Percentiles rank a stretch among this genome's conserved stretches.
phyloP scores from a whole-genome alignment of 2,329 filamentous ascomycete genomes.

The Zalaria sp. region DNA sequence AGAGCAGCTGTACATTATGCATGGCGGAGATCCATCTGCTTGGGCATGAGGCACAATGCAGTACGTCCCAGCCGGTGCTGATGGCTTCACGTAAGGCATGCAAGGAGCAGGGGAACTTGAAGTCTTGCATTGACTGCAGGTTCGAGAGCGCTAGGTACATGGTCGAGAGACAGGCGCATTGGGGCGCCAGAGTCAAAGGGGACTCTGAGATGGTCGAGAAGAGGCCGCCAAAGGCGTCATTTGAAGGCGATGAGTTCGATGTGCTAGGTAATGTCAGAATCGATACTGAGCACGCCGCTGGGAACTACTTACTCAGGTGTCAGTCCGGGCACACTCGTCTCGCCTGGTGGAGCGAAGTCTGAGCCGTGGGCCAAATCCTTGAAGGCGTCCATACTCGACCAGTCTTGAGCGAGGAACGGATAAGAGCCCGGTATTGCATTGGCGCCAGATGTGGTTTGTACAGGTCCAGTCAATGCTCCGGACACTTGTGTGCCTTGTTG shows the following conservation, averaged over 20 bases:
- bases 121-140: conserved; percentile 22
- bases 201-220: neutral
- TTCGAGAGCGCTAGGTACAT: conserved; percentile 30
- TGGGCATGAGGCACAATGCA: conserved; percentile 29
- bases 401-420: no score
- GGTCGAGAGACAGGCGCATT: conserved; percentile 30
- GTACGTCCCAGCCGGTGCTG: conserved; percentile 21
- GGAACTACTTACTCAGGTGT: neutral
- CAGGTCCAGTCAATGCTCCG: no score
- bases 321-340: neutral
- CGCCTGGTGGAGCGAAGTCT: neutral
- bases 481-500: no score
- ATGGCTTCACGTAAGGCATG: conserved; percentile 27
- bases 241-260: neutral
- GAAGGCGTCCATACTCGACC: no score
- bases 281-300: neutral
- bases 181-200: neutral
- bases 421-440: no score
- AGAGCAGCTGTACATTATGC: conserved; percentile 30
- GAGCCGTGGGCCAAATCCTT: no score
- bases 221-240: neutral
- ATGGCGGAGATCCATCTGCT: conserved; percentile 25
- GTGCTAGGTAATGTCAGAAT: neutral
- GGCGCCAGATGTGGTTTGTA: no score
- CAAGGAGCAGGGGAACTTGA: conserved; percentile 29